A percentile compares a stretch with the other conserved stretches of the same genome.
Evolutionary conservation across 768 basidiomycete genomes (phyloP).

Genomic region (Pleurotus pulmonarius): DNA sequence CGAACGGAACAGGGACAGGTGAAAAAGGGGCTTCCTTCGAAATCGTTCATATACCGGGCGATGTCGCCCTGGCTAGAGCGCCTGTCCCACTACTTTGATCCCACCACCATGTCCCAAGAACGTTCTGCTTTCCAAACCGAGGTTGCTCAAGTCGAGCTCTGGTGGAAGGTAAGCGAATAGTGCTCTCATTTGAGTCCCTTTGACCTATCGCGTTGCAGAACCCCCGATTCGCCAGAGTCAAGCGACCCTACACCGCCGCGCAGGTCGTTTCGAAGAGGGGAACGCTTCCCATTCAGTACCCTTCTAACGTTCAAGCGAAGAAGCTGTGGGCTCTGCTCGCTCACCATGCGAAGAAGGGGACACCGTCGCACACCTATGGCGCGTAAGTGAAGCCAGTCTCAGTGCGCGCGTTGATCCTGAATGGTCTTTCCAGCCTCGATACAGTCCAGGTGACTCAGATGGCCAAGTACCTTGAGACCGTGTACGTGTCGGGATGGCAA

Average conservation of each 20-base stretch:
- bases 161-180: constrained; percentile 75
- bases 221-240: constrained; percentile 83
- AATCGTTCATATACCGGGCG: constrained; percentile 17
- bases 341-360: constrained; percentile 71
- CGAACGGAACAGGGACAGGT: constrained; percentile 15
- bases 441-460: constrained; percentile 98
- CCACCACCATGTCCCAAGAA: constrained; percentile 56
- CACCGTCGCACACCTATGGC: constrained; percentile 95
- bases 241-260: constrained; percentile 87
- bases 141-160: constrained; percentile 80
- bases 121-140: constrained; percentile 71
- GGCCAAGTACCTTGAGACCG: constrained; percentile 97
- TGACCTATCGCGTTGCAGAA: constrained; percentile 40
- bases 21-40: constrained; percentile 20
- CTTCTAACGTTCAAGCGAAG: constrained; percentile 80
- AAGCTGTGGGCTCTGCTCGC: constrained; percentile 79
- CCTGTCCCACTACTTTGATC: constrained; percentile 13
- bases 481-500: constrained; percentile 98
- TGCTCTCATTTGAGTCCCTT: no score
- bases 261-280: constrained; percentile 95
- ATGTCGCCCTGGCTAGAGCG: constrained; percentile 21
- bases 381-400: constrained; percentile 66
- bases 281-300: constrained; percentile 79
- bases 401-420: not conserved
- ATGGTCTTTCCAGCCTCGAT: constrained; percentile 67